Evolutionary conservation across 78 protist genomes (phyloP).

Genomic region (Cavenderia fasciculata): DNA sequence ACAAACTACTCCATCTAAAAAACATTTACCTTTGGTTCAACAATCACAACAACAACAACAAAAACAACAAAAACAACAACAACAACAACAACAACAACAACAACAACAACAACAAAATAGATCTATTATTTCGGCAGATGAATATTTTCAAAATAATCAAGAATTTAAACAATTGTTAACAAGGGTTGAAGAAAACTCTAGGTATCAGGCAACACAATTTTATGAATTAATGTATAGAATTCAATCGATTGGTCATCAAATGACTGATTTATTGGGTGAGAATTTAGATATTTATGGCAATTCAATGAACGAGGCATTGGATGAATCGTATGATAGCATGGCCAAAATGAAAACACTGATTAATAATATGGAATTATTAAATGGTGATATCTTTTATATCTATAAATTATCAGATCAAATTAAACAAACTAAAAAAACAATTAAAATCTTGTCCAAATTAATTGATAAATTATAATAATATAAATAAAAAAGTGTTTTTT

Average conservation of each 20-base stretch:
- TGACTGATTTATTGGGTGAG: neutral
- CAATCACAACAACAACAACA: too few relatives aligned
- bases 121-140: too few relatives aligned
- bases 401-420: too few relatives aligned
- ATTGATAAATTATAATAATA: neutral
- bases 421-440: neutral
- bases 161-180: neutral
- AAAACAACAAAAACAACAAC: too few relatives aligned
- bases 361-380: constrained; percentile 29
- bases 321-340: constrained; percentile 2
- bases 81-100: neutral
- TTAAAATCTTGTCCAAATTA: too few relatives aligned
- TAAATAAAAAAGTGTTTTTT: neutral
- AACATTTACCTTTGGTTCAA: too few relatives aligned
- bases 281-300: neutral
- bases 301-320: constrained; percentile 6
- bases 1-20: too few relatives aligned
- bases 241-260: neutral
- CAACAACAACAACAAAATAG: neutral
- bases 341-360: constrained; percentile 16
- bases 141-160: neutral
- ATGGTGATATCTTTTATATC: constrained; percentile 16
- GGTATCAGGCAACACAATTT: constrained; percentile 5
- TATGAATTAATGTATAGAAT: neutral
- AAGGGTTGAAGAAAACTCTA: constrained; percentile 2